Evolutionary conservation across 1,284 basidiomycete species (phyloP).

Genomic region (Ceratobasidium sp.): DNA sequence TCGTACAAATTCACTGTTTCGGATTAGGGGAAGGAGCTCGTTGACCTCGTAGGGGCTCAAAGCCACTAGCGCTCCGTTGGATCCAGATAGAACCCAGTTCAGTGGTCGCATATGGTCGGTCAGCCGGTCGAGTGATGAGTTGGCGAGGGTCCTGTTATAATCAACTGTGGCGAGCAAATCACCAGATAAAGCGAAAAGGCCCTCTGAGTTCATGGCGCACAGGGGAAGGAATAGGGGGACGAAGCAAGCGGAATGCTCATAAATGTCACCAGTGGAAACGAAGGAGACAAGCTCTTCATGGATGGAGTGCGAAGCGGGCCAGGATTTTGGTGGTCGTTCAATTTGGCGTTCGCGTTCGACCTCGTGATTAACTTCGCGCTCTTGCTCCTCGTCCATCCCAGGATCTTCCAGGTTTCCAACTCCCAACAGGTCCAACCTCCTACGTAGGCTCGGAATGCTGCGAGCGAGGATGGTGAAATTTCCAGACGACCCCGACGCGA

Average conservation of each 20-base stretch:
- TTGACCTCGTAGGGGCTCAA: conserved; percentile 64
- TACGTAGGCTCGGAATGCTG: conserved; percentile 14
- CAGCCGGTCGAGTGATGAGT: neutral
- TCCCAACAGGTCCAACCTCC: conserved; percentile 56
- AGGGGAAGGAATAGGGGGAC: conserved; percentile 13
- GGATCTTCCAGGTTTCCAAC: conserved; percentile 49
- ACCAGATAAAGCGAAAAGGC: neutral
- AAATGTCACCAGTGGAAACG: conserved; percentile 3
- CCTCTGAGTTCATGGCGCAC: neutral
- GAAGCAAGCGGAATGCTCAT: neutral
- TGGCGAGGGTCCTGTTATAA: conserved; percentile 54
- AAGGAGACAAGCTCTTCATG: conserved; percentile 12
- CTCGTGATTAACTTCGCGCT: conserved; percentile 59
- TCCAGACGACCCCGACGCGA: neutral
- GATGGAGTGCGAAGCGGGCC: conserved; percentile 12
- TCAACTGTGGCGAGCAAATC: conserved; percentile 49
- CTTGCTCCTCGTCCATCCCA: conserved; percentile 64
- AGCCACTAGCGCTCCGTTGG: conserved; percentile 54
- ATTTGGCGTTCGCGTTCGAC: conserved; percentile 40
- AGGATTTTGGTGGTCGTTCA: conserved; percentile 37
- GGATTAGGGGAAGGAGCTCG: conserved; percentile 59
- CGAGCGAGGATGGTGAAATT: neutral
- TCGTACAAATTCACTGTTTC: conserved; percentile 55
- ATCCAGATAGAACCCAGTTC: conserved; percentile 60
- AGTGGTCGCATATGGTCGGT: conserved; percentile 43